These are phyloP conservation scores for Rubia occidens DNA, from an alignment of 305 asterid species.

Conservation along the genomic window DNA sequence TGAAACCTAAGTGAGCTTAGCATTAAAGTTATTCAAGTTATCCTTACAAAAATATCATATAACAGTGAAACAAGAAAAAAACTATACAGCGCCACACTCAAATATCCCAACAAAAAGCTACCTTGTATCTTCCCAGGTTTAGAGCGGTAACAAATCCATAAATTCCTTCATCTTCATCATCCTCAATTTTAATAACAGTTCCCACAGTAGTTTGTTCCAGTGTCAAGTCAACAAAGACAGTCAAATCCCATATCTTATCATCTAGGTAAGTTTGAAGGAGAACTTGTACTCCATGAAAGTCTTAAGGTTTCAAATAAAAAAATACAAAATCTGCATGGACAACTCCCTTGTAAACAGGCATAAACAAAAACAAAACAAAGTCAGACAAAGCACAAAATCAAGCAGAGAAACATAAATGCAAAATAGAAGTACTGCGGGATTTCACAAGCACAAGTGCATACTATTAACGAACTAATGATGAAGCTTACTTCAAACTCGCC, in stretches of 20 bases:
- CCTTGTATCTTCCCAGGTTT: conserved; percentile 72
- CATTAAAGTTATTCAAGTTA: not conserved
- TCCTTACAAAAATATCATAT: not conserved
- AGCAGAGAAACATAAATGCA: not conserved
- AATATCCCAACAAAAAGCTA: conserved; percentile 8
- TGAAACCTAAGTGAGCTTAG: not conserved
- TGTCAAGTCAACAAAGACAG: conserved; percentile 78
- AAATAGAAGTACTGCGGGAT: not conserved
- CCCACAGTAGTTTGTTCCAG: conserved; percentile 86
- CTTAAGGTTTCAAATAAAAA: conserved; percentile 78
- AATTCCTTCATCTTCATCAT: conserved; percentile 72
- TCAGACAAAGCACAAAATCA: not conserved
- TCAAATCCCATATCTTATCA: conserved; percentile 67
- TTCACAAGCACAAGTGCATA: not conserved
- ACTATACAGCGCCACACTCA: not conserved
- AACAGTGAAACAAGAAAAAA: not conserved
- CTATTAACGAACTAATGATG: conserved; percentile 5
- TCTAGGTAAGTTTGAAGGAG: conserved; percentile 71
- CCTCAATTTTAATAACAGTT: conserved; percentile 71
- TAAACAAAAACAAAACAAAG: not conserved
- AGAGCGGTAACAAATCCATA: conserved; percentile 64
- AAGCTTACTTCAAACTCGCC: conserved; percentile 60
- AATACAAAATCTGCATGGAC: conserved; percentile 85
- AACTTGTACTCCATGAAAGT: conserved; percentile 84
- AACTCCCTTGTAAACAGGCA: conserved; percentile 38